A percentile compares a stretch with the other conserved stretches of the same genome.
Evolutionary conservation across 2,329 filamentous ascomycete species (phyloP).

Genomic region (Penicillium sp.): DNA sequence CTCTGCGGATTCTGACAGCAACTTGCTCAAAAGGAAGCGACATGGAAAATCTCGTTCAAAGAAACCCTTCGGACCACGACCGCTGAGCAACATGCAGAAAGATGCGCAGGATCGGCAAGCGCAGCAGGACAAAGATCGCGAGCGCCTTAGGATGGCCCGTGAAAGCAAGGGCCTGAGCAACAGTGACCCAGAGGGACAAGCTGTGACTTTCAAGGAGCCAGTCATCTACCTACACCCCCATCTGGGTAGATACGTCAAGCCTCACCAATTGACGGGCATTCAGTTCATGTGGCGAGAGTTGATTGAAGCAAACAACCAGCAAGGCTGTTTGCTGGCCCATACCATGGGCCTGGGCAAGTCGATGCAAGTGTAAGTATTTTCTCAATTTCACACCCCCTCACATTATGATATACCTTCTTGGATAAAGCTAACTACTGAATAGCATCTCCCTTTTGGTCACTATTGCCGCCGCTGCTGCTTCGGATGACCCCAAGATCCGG

Average conservation of each 20-base stretch:
- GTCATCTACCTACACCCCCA: conserved; percentile 62
- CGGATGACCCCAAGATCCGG: conserved; percentile 61
- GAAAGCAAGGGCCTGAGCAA: conserved; percentile 41
- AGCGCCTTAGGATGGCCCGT: conserved; percentile 40
- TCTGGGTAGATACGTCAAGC: conserved; percentile 72
- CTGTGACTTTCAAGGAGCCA: conserved; percentile 54
- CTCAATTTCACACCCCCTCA: too few relatives aligned
- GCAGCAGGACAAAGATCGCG: conserved; percentile 60
- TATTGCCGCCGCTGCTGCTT: conserved; percentile 69
- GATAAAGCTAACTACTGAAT: conserved; percentile 13
- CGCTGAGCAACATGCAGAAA: conserved; percentile 58
- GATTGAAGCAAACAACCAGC: conserved; percentile 64
- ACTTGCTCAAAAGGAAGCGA: conserved; percentile 39
- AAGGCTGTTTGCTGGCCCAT: conserved; percentile 84
- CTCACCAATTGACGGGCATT: conserved; percentile 80
- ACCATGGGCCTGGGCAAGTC: conserved; percentile 94
- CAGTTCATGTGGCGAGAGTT: conserved; percentile 90
- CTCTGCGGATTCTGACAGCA: not conserved
- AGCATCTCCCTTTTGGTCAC: conserved; percentile 79
- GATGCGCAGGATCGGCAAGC: conserved; percentile 60
- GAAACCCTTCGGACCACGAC: conserved; percentile 48
- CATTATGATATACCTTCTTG: too few relatives aligned
- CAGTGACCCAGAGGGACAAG: conserved; percentile 52
- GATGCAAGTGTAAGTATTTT: conserved; percentile 71
- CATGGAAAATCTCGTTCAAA: conserved; percentile 36